Conservation (phyloP, 2,329 filamentous ascomycete genomes). For the Neurospora sp. region DNA sequence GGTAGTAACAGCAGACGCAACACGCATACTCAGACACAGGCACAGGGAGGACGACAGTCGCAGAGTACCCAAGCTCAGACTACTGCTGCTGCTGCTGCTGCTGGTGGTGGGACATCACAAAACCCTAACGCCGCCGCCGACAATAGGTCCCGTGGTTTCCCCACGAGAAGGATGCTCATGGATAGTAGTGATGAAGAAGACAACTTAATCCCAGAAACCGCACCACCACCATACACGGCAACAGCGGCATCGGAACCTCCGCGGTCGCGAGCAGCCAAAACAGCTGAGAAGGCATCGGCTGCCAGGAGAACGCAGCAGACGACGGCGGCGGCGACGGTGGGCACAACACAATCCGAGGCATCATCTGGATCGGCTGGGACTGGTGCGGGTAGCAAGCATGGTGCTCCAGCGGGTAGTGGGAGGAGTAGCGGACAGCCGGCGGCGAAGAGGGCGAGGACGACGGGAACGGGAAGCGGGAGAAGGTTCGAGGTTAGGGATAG, state of each 20-base stretch:
- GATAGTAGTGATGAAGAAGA: conserved; percentile 26
- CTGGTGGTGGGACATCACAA: not conserved
- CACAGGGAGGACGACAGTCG: conserved; percentile 15
- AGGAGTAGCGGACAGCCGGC: conserved; percentile 23
- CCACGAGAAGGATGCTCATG: conserved; percentile 13
- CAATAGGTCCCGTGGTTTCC: not conserved
- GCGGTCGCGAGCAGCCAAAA: conserved; percentile 23
- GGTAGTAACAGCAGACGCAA: conserved; percentile 14
- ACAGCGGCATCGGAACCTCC: conserved; percentile 17
- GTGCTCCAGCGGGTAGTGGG: conserved; percentile 21
- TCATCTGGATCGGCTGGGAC: conserved; percentile 10
- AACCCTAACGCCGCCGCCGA: not conserved
- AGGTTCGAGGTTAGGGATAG: conserved; percentile 5
- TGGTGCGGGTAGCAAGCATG: conserved; percentile 20
- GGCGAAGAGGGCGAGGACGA: conserved; percentile 24
- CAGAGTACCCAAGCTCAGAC: conserved; percentile 4
- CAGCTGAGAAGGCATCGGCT: conserved; percentile 17
- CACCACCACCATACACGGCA: conserved; percentile 3
- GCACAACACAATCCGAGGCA: conserved; percentile 17
- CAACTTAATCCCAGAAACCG: not conserved
- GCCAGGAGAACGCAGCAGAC: conserved; percentile 6
- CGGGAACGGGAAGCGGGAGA: conserved; percentile 4
- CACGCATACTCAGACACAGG: conserved; percentile 7
- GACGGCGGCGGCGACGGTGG: conserved; percentile 14
- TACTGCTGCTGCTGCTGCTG: not conserved